Conservation (phyloP, 2,329 filamentous ascomycete genomes). For the Fusarium setosum region DNA sequence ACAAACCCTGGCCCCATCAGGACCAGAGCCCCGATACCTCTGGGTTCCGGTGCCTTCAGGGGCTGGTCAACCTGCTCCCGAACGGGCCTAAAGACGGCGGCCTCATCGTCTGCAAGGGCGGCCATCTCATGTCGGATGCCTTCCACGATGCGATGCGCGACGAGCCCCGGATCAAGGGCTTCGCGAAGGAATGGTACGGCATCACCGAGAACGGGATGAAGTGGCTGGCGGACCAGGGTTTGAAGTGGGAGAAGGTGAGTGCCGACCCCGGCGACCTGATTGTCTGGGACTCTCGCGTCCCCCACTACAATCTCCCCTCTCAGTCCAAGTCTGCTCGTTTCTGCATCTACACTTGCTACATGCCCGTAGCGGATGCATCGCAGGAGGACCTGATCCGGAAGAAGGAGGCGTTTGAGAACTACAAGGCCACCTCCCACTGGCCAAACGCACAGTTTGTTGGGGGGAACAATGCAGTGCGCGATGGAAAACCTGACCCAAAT, state of each 20-base stretch:
- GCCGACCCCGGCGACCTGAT: slow-evolving; percentile 58
- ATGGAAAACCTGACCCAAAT: no score
- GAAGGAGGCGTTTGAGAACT: slow-evolving; percentile 52
- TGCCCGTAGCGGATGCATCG: slow-evolving; percentile 32
- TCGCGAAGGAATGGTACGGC: slow-evolving; percentile 46
- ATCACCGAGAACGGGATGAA: slow-evolving; percentile 50
- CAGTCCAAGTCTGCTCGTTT: slow-evolving; percentile 51
- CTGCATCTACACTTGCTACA: slow-evolving; percentile 47
- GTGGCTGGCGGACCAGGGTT: slow-evolving; percentile 48
- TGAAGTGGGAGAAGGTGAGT: slow-evolving; percentile 50
- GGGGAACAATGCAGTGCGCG: no score
- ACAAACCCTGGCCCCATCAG: slow-evolving; percentile 39
- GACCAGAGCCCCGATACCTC: slow-evolving; percentile 36
- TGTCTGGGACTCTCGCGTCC: slow-evolving; percentile 51
- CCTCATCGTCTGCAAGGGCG: slow-evolving; percentile 45
- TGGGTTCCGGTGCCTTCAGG: slow-evolving; percentile 63
- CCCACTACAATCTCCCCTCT: slow-evolving; percentile 54
- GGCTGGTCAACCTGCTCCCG: slow-evolving; percentile 57
- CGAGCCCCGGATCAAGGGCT: slow-evolving; percentile 52
- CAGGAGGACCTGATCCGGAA: slow-evolving; percentile 54
- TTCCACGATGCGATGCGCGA: slow-evolving; percentile 50
- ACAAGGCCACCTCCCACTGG: slow-evolving; percentile 55
- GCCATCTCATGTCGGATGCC: slow-evolving; percentile 38
- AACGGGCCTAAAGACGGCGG: slow-evolving; percentile 50
- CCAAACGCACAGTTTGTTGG: no score